Conservation (phyloP, 805 yeast genomes). For the Ogataea pini region DNA sequence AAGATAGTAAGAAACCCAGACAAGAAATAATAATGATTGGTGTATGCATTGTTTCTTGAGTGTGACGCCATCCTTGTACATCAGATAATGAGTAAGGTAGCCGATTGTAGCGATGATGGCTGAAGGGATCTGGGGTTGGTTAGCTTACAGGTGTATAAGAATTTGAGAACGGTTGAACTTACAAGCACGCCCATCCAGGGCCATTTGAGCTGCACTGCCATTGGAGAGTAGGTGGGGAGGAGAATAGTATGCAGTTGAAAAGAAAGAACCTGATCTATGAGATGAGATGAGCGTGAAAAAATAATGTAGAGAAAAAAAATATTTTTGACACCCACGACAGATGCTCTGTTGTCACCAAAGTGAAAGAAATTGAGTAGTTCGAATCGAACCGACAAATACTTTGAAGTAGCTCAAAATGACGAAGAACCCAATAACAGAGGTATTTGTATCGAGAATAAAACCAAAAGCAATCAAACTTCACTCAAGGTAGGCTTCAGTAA, state of each 20-base stretch:
- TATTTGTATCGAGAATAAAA: too few relatives aligned
- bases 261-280: not conserved
- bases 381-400: too few relatives aligned
- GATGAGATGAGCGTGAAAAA: not conserved
- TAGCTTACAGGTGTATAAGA: not conserved
- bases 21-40: constrained; percentile 66
- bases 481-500: too few relatives aligned
- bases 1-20: constrained; percentile 72
- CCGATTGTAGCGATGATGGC: constrained; percentile 13
- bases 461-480: too few relatives aligned
- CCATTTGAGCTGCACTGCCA: constrained; percentile 22
- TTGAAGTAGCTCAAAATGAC: too few relatives aligned
- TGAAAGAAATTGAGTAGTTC: not conserved
- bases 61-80: constrained; percentile 10
- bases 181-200: constrained; percentile 29
- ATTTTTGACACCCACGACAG: not conserved
- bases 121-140: constrained; percentile 15
- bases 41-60: constrained; percentile 42
- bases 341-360: not conserved
- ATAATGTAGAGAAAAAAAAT: not conserved
- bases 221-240: constrained; percentile 1
- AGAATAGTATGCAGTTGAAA: not conserved
- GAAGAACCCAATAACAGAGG: too few relatives aligned
- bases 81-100: constrained; percentile 12
- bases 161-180: constrained; percentile 10